Evolutionary conservation across 164 flowering plant species (phyloP), one percentile per base, ranked within the genome.

Genomic region (Chloranthus sessilifolius): DNA sequence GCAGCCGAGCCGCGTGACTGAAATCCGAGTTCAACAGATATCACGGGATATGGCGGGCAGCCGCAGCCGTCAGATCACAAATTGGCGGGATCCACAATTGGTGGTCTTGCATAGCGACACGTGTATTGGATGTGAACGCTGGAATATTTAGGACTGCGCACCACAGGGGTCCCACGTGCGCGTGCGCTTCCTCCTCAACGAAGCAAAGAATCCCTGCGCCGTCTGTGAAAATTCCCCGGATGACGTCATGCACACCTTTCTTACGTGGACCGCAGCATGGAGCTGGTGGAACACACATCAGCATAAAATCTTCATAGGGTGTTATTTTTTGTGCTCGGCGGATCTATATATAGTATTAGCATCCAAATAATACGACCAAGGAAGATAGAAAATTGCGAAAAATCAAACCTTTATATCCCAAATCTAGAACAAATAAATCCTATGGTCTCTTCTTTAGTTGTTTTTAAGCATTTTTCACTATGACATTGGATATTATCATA

Each of bases 1-100:
- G 10, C 7, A 5, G 34, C 5, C 7, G 34, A 30, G 34, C 34
- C 34, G 10, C 5, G 34, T 10, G 5, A 30, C 34, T 10, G 34
- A 30, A 5, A 30, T 10, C 10, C 7, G 34, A 10, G 10, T 5
- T 5, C 34, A 5, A 11, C 21, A 8, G 26, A 4, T 2, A 11
- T 14, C 0, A 6, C 11, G 27, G 11, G 41, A 37, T 10, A 7
- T 39, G 57, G 66, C 60, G 63, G 63, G 52, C 54, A 63, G 4
- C 19, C 1, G 60, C 52, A 46, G 71, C 67, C 67, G 67, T 67
- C 56, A 34, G 65, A 66, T 61, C 50, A 42, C 43, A 43, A n/a
- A 8, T 20, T 5, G 21, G 20, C 1, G 58, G 53, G 30, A 31
- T 48, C 47, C 58, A 15, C 43, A 11, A 0, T n/a, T 12, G 31